Base-by-base conservation (phyloP, 2,329 filamentous ascomycete species). In the Penicillium hesseltinei region DNA sequence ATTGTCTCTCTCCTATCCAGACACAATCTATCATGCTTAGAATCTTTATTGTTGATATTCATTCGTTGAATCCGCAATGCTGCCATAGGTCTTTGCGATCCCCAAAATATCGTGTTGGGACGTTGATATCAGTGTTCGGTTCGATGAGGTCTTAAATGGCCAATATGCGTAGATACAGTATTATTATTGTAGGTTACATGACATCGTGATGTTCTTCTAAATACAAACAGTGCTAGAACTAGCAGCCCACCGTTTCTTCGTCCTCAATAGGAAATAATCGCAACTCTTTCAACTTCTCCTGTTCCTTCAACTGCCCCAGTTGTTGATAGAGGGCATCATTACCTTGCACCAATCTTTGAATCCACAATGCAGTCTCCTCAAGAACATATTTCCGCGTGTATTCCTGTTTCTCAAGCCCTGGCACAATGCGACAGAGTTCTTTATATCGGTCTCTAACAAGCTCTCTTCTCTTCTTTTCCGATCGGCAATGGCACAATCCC, bases 401-500 rank as follows among this genome's bases (percentile, higher is more conserved):
- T 44, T 60, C 54, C 23, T 62, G 59, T 5, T 47, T 57, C 21
- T 53, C 50, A 6, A 66, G 49, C 6, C 59, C 58, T 1, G 64
- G 64, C 3, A 66, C 64, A 17, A 58, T 35, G 4, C 49, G 43
- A 10, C 59, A 65, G 19, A 66, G 42, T 21, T 59, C 52, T 19
- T 54, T 55, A 50, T 66, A 66, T 19, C 59, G 50, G 5, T 61
- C 50, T 36, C 46, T 45, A 43, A 66, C 46, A 36, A 58, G 23
- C 47, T 66, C 62, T 21, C 64, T 53, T 19, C 62, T 58, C 45
- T 57, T 66, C 48, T 66, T 65, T 29, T 66, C 64, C 9, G 64
- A 59, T 23, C 57, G 62, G 27, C 64, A 66, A 43, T 66, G 64
- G 25, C 64, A 66, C 10, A 65, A 39, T 21, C 49, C 53, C 25